Percentiles rank a stretch among this genome's conserved stretches.
phyloP scores from a whole-genome alignment of 164 flowering plant species.

The Macadamia tetraphylla region DNA sequence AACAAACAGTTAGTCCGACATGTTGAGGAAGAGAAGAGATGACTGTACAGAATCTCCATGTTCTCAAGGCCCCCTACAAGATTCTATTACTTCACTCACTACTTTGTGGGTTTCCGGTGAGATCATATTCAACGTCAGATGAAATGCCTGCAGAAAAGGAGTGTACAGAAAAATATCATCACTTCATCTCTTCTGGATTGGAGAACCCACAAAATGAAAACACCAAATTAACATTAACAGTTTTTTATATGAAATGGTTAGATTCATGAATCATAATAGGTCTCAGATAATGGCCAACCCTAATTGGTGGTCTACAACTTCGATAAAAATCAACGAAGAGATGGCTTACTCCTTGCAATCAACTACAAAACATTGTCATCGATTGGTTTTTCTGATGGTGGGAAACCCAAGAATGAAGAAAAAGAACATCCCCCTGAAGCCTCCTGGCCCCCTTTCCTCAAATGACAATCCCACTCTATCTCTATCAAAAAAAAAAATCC shows the following conservation, averaged over 20 bases:
- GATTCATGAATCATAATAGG: not conserved
- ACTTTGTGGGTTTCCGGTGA: conserved; percentile 78
- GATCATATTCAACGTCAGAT: conserved; percentile 82
- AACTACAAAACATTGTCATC: too few relatives aligned
- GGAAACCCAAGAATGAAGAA: too few relatives aligned
- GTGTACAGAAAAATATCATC: not conserved
- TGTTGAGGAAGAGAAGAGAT: not conserved
- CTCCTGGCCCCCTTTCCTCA: not conserved
- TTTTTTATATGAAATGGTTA: not conserved
- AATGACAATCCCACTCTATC: too few relatives aligned
- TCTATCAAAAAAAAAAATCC: too few relatives aligned
- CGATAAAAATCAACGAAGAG: not conserved
- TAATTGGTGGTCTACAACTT: not conserved
- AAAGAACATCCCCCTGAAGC: too few relatives aligned
- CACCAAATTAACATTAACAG: not conserved
- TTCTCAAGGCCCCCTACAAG: conserved; percentile 55
- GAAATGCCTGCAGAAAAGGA: conserved; percentile 62
- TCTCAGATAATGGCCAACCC: not conserved
- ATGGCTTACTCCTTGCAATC: too few relatives aligned
- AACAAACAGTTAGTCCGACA: conserved; percentile 3
- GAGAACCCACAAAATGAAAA: not conserved
- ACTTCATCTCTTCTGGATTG: not conserved
- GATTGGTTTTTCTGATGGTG: too few relatives aligned
- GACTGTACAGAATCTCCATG: conserved; percentile 16
- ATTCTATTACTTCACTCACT: conserved; percentile 89